Evolutionary conservation across 805 yeast species (phyloP), one percentile per base, ranked within the genome.

Genomic region (Kuraishia molischiana): DNA sequence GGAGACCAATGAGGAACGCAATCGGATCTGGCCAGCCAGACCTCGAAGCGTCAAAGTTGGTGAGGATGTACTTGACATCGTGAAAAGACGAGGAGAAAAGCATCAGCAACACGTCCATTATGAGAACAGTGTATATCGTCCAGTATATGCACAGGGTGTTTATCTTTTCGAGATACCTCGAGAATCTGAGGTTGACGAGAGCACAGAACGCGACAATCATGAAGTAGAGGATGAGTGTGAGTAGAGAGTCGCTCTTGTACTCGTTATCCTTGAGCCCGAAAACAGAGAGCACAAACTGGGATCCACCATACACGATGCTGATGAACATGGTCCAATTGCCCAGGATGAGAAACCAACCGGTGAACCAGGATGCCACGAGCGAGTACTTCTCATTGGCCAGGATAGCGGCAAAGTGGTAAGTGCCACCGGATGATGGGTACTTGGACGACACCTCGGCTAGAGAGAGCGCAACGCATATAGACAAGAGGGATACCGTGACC

Each of bases 261-360:
- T 73, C 71, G 8, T 66, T 64, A 47, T 79, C 69, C 29, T 74
- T 65, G 44, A 83, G 62, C 1, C 87, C 82, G 40, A 81, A 66
- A 17, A 82, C 68, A 2, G 85, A 74, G 4, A 83, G 61, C 13
- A 82, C 70, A 48, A 83, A 75, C 51, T 81, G 87, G 1, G 89
- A 72, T 2, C 90, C 92, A 3, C 85, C 79, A 56, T 78, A 83
- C 18, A 84, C 68, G 37, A 80, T 78, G 41, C 85, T 75, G 4
- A 80, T 74, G 41, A 83, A 74, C 72, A 79, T 81, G 2, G 85
- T 71, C 85, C 86, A 77, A 51, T 80, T 82, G 0, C 92, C 92
- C 19, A 83, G 64, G 15, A 82, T 60, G 37, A 81, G 59, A 43
- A 77, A 71, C 83, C 89, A 83, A 0, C 92, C 92, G 0, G 85